Evolutionary conservation across 78 protist species (phyloP).

Genomic region (Anaeramoeba flamelloides): DNA sequence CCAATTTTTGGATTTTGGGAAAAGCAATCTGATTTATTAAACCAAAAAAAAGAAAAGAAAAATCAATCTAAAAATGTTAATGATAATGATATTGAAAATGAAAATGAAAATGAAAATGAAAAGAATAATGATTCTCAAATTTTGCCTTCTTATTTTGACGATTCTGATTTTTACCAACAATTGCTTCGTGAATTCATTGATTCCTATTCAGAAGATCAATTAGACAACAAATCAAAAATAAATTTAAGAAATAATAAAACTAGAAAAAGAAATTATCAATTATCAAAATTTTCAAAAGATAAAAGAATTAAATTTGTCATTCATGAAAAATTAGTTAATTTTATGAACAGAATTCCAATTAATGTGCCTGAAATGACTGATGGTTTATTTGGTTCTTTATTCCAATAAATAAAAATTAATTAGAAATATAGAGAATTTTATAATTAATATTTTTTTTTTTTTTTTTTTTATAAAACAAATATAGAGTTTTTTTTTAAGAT

Average conservation of each 20-base stretch:
- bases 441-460: too few relatives aligned
- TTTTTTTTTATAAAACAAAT: too few relatives aligned
- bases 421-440: too few relatives aligned
- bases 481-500: too few relatives aligned
- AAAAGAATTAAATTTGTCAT: background rate
- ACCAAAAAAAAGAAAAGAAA: background rate
- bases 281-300: background rate
- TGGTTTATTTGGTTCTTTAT: background rate
- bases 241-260: background rate
- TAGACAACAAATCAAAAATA: too few relatives aligned
- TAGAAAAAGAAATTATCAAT: background rate
- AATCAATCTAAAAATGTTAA: background rate
- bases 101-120: too few relatives aligned
- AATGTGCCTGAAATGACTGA: background rate
- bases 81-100: too few relatives aligned
- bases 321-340: conserved; percentile 2
- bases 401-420: too few relatives aligned
- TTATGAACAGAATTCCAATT: background rate
- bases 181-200: background rate
- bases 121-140: too few relatives aligned
- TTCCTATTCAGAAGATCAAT: background rate
- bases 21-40: background rate
- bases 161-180: background rate
- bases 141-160: too few relatives aligned
- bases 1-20: background rate